Conservation (phyloP, 176 grass and related monocot species). For the Leersia perrieri region DNA sequence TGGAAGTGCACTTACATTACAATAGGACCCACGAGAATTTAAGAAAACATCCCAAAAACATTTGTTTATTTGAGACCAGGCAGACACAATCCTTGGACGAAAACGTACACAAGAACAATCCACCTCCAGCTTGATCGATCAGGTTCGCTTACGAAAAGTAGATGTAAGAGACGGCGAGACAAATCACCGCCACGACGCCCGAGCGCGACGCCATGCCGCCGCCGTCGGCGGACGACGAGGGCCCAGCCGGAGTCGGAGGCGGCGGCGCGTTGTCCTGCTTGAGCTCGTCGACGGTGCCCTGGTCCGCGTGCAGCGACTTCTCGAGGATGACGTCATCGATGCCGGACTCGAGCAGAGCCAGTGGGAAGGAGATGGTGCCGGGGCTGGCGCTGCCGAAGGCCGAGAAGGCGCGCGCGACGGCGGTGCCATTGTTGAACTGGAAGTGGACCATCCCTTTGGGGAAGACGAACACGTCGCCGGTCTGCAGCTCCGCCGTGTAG, state of each 20-base stretch:
- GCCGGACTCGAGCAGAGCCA: slow-evolving; percentile 11
- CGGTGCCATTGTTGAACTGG: slow-evolving; percentile 27
- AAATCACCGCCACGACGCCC: neutral
- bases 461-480: slow-evolving; percentile 50
- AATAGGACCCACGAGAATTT: neutral
- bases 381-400: slow-evolving; percentile 46
- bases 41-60: neutral
- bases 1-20: neutral
- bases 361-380: slow-evolving; percentile 28
- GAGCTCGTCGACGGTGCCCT: slow-evolving; percentile 15
- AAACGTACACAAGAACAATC: too few relatives aligned
- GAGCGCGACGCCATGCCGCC: neutral
- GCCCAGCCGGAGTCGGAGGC: neutral
- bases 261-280: neutral
- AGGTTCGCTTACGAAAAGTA: neutral
- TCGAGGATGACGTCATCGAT: slow-evolving; percentile 33
- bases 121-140: too few relatives aligned
- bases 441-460: slow-evolving; percentile 52
- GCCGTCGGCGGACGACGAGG: neutral
- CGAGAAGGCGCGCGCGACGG: slow-evolving; percentile 18
- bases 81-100: neutral
- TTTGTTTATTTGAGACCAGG: neutral
- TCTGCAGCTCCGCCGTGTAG: slow-evolving; percentile 19
- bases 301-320: slow-evolving; percentile 30
- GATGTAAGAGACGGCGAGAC: neutral